Evolutionary conservation across 163 green algal genomes (phyloP), one percentile per base, ranked within the genome.

Genomic region (Scenedesmus sp.): DNA sequence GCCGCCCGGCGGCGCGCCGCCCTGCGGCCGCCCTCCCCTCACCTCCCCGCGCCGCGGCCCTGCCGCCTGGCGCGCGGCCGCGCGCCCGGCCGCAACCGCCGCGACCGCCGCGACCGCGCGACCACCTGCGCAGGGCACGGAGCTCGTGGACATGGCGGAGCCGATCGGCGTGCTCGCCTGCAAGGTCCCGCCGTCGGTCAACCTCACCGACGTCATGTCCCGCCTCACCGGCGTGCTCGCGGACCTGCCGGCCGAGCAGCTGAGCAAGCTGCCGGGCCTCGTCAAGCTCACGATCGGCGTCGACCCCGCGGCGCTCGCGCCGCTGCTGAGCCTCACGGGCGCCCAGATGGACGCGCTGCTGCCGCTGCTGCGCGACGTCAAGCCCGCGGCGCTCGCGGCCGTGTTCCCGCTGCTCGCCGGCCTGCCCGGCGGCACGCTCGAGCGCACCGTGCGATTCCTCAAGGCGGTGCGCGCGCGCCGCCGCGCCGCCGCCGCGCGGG

Each of bases 341-440:
- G 26, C 34, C 1, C 33, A 80, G 56, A 57, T 80, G 9, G 44
- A 36, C 31, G 53, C 18, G 2, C n/a, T 47, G 42, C 29, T 71
- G 44, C 71, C 71, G 9, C 45, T 80, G 20, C 56, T 80, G 39
- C 71, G 57, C 4, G n/a, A 71, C 3, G 60, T 80, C 9, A n/a
- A 4, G 4, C 2, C 45, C 3, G 29, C 42, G 5, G 71, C 31
- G 24, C 58, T 80, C 7, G 51, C 66, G 47, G 45, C 18, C 7
- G 47, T 72, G 3, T 72, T 80, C 45, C 71, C 58, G 9, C 58
- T 80, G 42, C 44, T 80, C 28, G 71, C 71, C 2, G 13, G 31
- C 11, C 58, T 56, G 47, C 24, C 42, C 6, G 44, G 53, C 9
- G 29, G 18, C 1, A 72, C 58, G 0, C 5, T 71, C 7, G 31